Percentiles rank a stretch among this genome's conserved stretches.
These are phyloP conservation scores for Russula virescens DNA, from an alignment of 768 basidiomycete genomes.

Conservation along the genomic window DNA sequence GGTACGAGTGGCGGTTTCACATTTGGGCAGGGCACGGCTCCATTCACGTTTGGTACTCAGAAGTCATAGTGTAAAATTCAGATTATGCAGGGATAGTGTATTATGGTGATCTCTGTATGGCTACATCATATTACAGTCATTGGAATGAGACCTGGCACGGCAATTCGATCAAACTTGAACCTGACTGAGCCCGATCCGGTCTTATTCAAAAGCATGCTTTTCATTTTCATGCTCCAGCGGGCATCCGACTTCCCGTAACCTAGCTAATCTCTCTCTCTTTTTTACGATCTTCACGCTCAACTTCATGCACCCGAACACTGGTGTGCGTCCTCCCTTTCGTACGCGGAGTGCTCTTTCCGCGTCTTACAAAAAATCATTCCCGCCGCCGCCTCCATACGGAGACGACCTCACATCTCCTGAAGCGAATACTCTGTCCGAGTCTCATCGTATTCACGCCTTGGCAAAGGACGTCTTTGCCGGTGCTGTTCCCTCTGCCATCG, in stretches of 20 bases:
- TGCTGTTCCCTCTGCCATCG: constrained; percentile 24
- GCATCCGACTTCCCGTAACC: too few relatives aligned
- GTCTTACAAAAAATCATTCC: constrained; percentile 6
- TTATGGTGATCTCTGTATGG: constrained; percentile 1
- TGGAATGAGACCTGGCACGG: not conserved
- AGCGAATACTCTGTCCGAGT: constrained; percentile 1
- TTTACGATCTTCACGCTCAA: not conserved
- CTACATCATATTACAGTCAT: not conserved
- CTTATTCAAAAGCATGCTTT: constrained; percentile 2
- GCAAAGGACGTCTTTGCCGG: constrained; percentile 24
- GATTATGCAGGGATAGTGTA: not conserved
- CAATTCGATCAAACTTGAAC: not conserved
- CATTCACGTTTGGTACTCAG: constrained; percentile 13
- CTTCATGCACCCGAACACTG: not conserved
- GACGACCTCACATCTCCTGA: not conserved
- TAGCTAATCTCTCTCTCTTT: too few relatives aligned
- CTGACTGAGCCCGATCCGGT: not conserved
- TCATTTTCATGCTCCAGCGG: too few relatives aligned
- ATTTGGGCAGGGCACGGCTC: constrained; percentile 3
- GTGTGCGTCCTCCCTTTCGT: not conserved
- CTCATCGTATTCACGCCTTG: constrained; percentile 29
- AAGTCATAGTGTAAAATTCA: constrained; percentile 12
- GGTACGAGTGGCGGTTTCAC: not conserved
- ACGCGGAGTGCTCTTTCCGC: not conserved
- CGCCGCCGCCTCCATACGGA: constrained; percentile 16